Base-by-base conservation (phyloP, 768 basidiomycete genomes). In the Rhodocollybia butyracea region DNA sequence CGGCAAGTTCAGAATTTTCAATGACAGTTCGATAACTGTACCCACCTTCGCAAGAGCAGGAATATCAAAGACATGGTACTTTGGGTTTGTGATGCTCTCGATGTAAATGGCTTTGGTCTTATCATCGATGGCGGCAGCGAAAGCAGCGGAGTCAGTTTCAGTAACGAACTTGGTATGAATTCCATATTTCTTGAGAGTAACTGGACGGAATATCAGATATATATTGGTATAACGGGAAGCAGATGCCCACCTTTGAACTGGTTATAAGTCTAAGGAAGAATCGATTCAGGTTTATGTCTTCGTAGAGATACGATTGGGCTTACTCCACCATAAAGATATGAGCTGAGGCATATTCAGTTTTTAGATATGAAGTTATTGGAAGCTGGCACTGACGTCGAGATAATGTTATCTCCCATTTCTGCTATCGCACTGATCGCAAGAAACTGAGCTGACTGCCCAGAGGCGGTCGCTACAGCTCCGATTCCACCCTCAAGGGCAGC, bases 391-490 rank as follows among this genome's bases (percentile, higher is more conserved):
- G 40, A 81, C 81, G 80, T 79, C 1, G 81, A 75, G 3, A 88
- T 76, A 51, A 89, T 83, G 58, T 89, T 88, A 62, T 88, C 86
- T 1, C 86, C 86, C 1, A 70, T 51, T 17, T 67, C 60, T 1
- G 82, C 79, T 17, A 86, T 69, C 2, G 78, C 74, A 0, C 76
- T 70, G 46, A 88, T 73, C 0, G 83, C 77, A 69, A 86, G 70
- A 63, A 84, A 81, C 56, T 85, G 83, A 0, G 85, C 88, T 2
- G 82, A 69, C 57, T 84, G 84, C 1, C 85, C 87, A 43, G 81
- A 83, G 0, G 85, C 66, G 4, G 77, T 66, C 0, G 84, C 72
- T 0, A 84, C 67, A 11, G 81, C 82, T 1, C 78, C 82, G 0
- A 67, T 64, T 22, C 82, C 83, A 2, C 79, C 77, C 56, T 83